Conservation (phyloP, 768 basidiomycete species). For the Solioccasus polychromus region DNA sequence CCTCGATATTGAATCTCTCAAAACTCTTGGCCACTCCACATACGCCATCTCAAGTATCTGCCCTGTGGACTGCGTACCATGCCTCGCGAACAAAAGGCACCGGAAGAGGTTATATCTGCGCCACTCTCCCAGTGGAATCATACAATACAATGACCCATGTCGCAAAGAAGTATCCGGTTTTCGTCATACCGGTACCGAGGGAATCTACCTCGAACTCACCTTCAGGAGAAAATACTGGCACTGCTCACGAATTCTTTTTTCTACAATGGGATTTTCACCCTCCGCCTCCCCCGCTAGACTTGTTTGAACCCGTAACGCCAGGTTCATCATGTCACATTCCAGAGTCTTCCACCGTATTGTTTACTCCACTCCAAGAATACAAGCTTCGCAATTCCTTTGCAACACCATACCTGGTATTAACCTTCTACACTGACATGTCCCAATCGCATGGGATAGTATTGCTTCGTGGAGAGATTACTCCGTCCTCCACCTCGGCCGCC, state of each 20-base stretch:
- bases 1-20: constrained; percentile 74
- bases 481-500: constrained; percentile 45
- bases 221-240: constrained; percentile 29
- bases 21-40: constrained; percentile 66
- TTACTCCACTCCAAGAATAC: constrained; percentile 93
- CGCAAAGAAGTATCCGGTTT: constrained; percentile 68
- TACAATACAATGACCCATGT: constrained; percentile 69
- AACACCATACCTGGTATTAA: constrained; percentile 87
- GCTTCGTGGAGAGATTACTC: constrained; percentile 88
- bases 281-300: constrained; percentile 48
- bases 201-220: constrained; percentile 25
- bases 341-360: constrained; percentile 72
- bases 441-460: constrained; percentile 79
- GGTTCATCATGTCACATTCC: constrained; percentile 38
- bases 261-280: constrained; percentile 92
- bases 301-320: constrained; percentile 38
- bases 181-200: constrained; percentile 80
- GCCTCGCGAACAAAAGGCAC: constrained; percentile 75
- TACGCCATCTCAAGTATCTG: constrained; percentile 68
- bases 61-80: constrained; percentile 90
- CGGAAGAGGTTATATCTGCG: constrained; percentile 82
- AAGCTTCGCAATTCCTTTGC: constrained; percentile 81
- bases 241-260: constrained; percentile 76
- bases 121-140: constrained; percentile 67
- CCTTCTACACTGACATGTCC: constrained; percentile 88